Evolutionary conservation across 805 yeast species (phyloP), one percentile per base, ranked within the genome.

Genomic region (Starmerella stigmatis): DNA sequence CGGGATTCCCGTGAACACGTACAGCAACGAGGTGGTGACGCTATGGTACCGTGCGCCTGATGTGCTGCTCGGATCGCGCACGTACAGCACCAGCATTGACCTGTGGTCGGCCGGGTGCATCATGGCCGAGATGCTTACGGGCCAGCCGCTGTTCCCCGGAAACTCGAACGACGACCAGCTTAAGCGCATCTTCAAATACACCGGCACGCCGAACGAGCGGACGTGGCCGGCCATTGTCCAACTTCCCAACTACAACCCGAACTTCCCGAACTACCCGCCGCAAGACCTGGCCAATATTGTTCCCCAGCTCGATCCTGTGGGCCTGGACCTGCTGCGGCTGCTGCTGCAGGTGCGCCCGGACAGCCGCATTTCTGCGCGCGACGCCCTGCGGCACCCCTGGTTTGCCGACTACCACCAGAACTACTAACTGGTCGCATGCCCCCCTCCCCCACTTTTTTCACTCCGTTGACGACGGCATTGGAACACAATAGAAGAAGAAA

Each of bases 101-200:
- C 85, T 92, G 67, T 92, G 98, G 98, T 86, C 96, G 15, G 94
- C 95, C 13, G 98, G 98, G 13, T 92, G 98, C 66, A 92, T 92
- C 44, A 75, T 92, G 62, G 97, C 96, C 3, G 98, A 92, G 61
- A 89, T 92, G 97, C 81, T 92, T 60, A 84, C 95, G n/a, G 95
- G 98, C 26, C 81, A 89, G 58, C 97, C 98, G 1, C 69, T 92
- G 42, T 92, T 92, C 64, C 95, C 97, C 17, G 98, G 98, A 26
- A 79, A 89, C 11, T 85, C 94, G 32, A 94, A 89, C 64, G 96
- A 92, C 45, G 98, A 92, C 65, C 97, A 92, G 64, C 72, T 92
- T 56, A 75, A 81, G 64, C 84, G 85, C 61, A 92, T 92, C 43
- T 92, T 92, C 69, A 77, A 94, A 61, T 70, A 88, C 21, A 78